Conservation (phyloP, 805 yeast species). For the Danielia oregonensis region DNA sequence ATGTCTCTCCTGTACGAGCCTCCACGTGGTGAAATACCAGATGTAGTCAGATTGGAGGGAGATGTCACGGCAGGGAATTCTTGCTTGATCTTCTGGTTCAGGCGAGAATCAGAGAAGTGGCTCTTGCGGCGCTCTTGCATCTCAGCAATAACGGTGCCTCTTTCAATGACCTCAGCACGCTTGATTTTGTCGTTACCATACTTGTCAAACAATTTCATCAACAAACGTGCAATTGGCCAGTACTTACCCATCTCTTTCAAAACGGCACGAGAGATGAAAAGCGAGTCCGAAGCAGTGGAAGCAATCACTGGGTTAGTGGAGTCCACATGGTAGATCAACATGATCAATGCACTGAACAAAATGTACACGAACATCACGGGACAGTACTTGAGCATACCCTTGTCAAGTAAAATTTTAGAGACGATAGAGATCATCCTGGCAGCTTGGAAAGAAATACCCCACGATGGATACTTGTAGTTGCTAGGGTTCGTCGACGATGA, state of each 20-base stretch:
- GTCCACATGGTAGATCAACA: slow-evolving; percentile 68
- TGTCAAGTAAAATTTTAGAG: slow-evolving; percentile 50
- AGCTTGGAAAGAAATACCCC: slow-evolving; percentile 80
- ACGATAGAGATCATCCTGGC: slow-evolving; percentile 71
- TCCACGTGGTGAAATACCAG: slow-evolving; percentile 8
- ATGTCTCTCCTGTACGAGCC: not conserved
- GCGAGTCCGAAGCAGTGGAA: slow-evolving; percentile 40
- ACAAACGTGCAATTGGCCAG: slow-evolving; percentile 39
- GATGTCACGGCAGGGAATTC: not conserved
- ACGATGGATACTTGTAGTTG: slow-evolving; percentile 58
- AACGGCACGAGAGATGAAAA: slow-evolving; percentile 34
- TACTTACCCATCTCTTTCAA: slow-evolving; percentile 33
- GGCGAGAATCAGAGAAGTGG: slow-evolving; percentile 5
- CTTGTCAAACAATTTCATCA: slow-evolving; percentile 36
- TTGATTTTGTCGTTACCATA: slow-evolving; percentile 40
- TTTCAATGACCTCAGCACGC: slow-evolving; percentile 38
- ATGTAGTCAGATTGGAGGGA: slow-evolving; percentile 1
- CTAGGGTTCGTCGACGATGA: slow-evolving; percentile 37
- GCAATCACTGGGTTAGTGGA: slow-evolving; percentile 39
- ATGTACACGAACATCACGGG: slow-evolving; percentile 60
- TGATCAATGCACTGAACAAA: slow-evolving; percentile 60
- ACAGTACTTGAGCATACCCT: slow-evolving; percentile 46
- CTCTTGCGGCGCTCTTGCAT: slow-evolving; percentile 29
- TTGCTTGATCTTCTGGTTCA: not conserved
- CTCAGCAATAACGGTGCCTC: slow-evolving; percentile 36